Conservation (phyloP, 169 alveolate genomes). For the Eimeria falciformis region DNA sequence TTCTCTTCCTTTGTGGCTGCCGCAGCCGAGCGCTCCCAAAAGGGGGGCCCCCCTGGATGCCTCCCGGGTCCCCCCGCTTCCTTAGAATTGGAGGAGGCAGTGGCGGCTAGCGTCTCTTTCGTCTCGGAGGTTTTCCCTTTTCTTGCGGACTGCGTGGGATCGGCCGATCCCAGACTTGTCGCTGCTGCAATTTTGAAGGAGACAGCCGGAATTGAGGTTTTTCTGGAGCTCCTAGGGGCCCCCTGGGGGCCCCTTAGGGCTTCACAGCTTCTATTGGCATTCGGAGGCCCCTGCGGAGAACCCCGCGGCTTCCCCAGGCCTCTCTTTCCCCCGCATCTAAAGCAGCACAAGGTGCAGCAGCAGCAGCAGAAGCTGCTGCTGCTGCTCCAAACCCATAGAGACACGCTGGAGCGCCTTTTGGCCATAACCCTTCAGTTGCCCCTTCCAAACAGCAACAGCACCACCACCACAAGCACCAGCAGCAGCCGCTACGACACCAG, state of each 20-base stretch:
- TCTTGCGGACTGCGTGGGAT: constrained; percentile 16
- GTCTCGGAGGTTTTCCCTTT: constrained; percentile 18
- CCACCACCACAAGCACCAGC: background rate
- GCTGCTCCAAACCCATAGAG: constrained; percentile 12
- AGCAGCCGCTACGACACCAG: background rate
- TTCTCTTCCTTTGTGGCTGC: constrained; percentile 25
- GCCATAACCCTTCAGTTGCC: background rate
- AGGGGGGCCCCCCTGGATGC: background rate
- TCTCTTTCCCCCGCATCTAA: constrained; percentile 4
- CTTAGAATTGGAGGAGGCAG: background rate
- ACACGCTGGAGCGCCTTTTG: constrained; percentile 4
- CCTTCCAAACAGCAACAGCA: background rate
- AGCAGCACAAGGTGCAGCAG: background rate
- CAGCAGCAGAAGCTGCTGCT: background rate
- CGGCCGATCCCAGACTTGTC: background rate
- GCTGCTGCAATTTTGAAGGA: constrained; percentile 14
- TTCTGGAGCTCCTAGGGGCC: constrained; percentile 19
- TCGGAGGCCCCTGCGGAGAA: constrained; percentile 49
- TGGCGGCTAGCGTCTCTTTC: background rate
- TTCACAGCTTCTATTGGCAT: background rate
- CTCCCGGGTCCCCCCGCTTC: background rate
- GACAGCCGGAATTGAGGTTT: constrained; percentile 3
- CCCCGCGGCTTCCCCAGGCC: constrained; percentile 6
- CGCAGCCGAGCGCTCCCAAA: background rate
- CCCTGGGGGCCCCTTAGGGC: constrained; percentile 2